These are phyloP conservation scores for Medicago arabica DNA, from an alignment of 306 rosid species.

Conservation along the genomic window DNA sequence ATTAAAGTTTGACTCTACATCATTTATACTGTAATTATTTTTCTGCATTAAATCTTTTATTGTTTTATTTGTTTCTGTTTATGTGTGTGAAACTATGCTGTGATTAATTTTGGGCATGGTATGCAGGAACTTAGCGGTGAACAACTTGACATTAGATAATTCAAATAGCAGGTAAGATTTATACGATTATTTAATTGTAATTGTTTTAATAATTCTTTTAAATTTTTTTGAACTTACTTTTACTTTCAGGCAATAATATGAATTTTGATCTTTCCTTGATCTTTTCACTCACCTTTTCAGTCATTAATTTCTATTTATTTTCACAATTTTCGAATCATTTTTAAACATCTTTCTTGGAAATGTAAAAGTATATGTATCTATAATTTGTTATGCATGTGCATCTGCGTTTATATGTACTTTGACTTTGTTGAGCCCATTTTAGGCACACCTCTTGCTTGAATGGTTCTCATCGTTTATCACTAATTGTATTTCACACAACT, in stretches of 20 bases:
- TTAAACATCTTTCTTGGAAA: background rate
- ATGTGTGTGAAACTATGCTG: conserved; percentile 25
- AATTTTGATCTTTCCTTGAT: background rate
- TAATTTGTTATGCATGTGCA: too few species aligned
- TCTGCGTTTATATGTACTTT: too few species aligned
- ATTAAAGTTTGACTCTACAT: too few species aligned
- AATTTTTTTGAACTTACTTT: background rate
- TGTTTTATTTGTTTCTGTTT: too few species aligned
- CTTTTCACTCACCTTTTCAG: background rate
- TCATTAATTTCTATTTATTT: background rate
- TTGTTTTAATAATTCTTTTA: background rate
- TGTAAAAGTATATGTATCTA: too few species aligned
- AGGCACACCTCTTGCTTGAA: too few species aligned
- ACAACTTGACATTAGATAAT: conserved; percentile 63
- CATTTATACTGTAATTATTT: too few species aligned
- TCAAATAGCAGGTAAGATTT: conserved; percentile 64
- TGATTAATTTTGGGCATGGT: conserved; percentile 30
- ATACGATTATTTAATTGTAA: background rate
- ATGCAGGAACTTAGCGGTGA: conserved; percentile 79
- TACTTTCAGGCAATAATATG: background rate
- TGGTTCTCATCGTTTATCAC: too few species aligned
- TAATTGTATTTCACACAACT: too few species aligned
- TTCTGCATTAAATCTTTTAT: too few species aligned
- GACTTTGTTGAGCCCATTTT: too few species aligned
- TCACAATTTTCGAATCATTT: background rate